Base-by-base conservation (phyloP, 495 filamentous ascomycete species). In the Penicillium atrosanguineum region DNA sequence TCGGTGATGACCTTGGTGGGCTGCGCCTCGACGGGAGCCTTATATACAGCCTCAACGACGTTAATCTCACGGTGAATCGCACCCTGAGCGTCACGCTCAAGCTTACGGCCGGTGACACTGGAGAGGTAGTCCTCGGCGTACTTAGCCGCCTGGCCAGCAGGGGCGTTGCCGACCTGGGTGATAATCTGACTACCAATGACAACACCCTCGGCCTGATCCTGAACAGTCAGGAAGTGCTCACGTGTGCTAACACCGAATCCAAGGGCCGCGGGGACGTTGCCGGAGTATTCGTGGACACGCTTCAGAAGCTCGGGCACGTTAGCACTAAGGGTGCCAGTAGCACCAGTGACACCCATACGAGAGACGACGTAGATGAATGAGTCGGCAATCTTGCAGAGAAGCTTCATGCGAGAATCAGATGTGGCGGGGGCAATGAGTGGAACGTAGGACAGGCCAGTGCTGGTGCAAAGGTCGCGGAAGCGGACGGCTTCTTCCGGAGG, bases 331-430 rank as follows among this genome's bases (percentile, higher is more conserved):
- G 81, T 84, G 26, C 92, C 91, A 0, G 86, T 86, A 19, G 90
- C 94, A 59, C 94, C 94, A 2, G 94, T 98, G 31, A 97, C 91
- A 55, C 94, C 94, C 90, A 97, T 96, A 55, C 93, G 82, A 3
- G 94, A 97, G 19, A 97, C 95, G 51, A 99, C 94, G 69, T 99
- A 99, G 72, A 99, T 95, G 77, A 99, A 99, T 8, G 91, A 96
- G 72, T 97, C 93, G 60, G 95, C 94, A 45, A 99, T 95, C 71
- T 89, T 86, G 81, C 94, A 99, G 20, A 99, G 84, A 4, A 96
- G 75, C 72, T 91, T 91, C 90, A 97, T 93, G 50, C 94, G 89
- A 42, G 82, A 70, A 50, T 94, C 88, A n/a, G 91, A 93, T 1
- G 94, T 97, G 3, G 93, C 84, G 19, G 94, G 94, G 14, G 94